Conservation (phyloP, 345 rosid species). For the Populus nigra region DNA sequence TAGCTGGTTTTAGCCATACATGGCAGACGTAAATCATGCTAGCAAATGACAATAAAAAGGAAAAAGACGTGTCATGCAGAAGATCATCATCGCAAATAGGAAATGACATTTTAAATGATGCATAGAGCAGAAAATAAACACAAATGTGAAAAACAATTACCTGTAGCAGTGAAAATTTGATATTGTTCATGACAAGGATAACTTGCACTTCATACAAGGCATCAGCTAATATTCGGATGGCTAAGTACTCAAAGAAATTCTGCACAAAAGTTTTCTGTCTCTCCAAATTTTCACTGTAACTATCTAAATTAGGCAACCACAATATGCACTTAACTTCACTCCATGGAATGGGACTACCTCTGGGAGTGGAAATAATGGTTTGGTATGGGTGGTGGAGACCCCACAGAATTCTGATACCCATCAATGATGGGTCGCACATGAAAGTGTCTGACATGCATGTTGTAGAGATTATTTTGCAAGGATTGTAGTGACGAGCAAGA, state of each 20-base stretch:
- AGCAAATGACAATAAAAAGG: background rate
- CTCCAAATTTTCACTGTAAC: constrained; percentile 45
- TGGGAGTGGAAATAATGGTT: constrained; percentile 52
- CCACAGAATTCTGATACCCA: constrained; percentile 56
- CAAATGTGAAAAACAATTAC: constrained; percentile 30
- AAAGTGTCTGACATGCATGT: constrained; percentile 48
- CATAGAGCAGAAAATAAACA: background rate
- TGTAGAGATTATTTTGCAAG: constrained; percentile 57
- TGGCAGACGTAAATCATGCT: background rate
- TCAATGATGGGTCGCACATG: constrained; percentile 38
- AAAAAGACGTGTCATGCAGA: background rate
- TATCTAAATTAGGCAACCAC: constrained; percentile 67
- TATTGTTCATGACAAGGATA: constrained; percentile 71
- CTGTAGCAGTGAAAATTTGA: constrained; percentile 68
- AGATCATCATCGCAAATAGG: background rate
- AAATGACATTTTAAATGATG: background rate
- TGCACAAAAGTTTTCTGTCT: constrained; percentile 46
- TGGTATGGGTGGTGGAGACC: constrained; percentile 62
- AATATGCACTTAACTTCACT: constrained; percentile 54
- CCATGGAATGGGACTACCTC: constrained; percentile 62
- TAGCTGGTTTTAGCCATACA: background rate
- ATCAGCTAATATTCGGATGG: constrained; percentile 62
- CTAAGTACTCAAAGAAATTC: constrained; percentile 72
- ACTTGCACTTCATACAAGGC: constrained; percentile 46
- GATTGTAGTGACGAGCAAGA: constrained; percentile 49